phyloP scores from a whole-genome alignment of 2,329 filamentous ascomycete genomes.

The Acephala macrosclerotiorum region DNA sequence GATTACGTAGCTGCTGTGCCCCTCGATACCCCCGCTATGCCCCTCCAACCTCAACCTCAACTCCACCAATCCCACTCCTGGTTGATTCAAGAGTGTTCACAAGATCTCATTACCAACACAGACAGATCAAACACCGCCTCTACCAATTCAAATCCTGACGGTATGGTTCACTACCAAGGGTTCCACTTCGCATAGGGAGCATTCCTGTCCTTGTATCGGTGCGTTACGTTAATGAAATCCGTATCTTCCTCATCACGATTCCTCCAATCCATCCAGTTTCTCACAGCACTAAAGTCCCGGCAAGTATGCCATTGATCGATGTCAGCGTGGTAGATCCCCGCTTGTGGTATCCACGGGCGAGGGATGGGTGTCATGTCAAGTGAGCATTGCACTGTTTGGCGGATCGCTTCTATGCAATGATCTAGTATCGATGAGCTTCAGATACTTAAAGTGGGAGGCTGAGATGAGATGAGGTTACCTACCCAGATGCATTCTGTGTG shows the following conservation, averaged over 20 bases:
- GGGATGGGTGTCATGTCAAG: constrained; percentile 16
- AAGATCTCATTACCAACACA: no score
- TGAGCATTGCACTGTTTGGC: constrained; percentile 13
- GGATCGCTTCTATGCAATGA: constrained; percentile 19
- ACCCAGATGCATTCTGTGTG: constrained; percentile 20
- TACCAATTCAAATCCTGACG: no score
- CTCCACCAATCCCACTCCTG: no score
- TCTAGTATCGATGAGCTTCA: constrained; percentile 2
- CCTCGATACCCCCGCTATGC: no score
- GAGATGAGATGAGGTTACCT: background rate
- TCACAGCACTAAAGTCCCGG: constrained; percentile 14
- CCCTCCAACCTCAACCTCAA: no score
- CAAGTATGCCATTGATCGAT: constrained; percentile 18
- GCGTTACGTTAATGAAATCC: constrained; percentile 15
- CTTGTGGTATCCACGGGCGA: constrained; percentile 14
- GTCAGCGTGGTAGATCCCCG: constrained; percentile 15
- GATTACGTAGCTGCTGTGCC: no score
- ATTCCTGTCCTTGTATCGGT: constrained; percentile 16
- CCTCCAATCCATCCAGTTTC: constrained; percentile 19
- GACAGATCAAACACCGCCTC: no score
- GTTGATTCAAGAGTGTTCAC: no score
- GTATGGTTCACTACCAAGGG: constrained; percentile 6
- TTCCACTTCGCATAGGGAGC: constrained; percentile 15
- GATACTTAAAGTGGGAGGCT: no score
- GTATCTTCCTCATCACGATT: constrained; percentile 15